Evolutionary conservation across 108 stramenopile genomes (phyloP), one percentile per base, ranked within the genome.

Genomic region (Parmales sp.): DNA sequence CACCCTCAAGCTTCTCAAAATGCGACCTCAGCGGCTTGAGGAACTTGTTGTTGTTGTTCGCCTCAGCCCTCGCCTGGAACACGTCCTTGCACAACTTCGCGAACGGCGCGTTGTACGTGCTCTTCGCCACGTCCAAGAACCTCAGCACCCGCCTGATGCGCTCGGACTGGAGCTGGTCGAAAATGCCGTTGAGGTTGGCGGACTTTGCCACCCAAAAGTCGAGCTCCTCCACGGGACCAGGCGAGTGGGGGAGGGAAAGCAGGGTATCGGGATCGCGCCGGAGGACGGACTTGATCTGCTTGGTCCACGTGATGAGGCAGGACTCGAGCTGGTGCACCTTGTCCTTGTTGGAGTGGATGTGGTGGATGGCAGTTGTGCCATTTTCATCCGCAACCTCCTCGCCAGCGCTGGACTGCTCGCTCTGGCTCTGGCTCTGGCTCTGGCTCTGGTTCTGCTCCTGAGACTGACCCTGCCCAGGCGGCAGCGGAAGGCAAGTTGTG

Each of bases 301-400:
- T 81, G 9, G 82, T 83, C 82, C 82, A 83, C 4, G 76, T 81
- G 6, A 83, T 83, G 23, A 79, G 29, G n/a, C 76, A 75, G 19
- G 72, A 44, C 45, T 82, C 82, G 0, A 82, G 49, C 43, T 65
- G 80, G 63, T 82, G 82, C 29, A 82, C 63, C 16, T 70, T 18
- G 31, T 79, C 76, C 60, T 79, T 68, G 11, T 20, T 20, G 20
- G 6, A 2, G 41, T n/a, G 7, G 16, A 45, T 18, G 18, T 28
- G 38, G 31, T 22, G 34, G 20, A 28, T 16, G 16, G 26, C 46
- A 26, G 68, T 20, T 20, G n/a, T 4, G 2, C 9, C 1, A 16
- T 8, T 19, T 16, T 37, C 70, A 34, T 37, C 63, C 5, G 18
- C 13, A 11, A 46, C 39, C 16, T 43, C 26, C 64, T 45, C 64